Conservation (phyloP, 2,329 filamentous ascomycete species). For the Monascus ruber region DNA sequence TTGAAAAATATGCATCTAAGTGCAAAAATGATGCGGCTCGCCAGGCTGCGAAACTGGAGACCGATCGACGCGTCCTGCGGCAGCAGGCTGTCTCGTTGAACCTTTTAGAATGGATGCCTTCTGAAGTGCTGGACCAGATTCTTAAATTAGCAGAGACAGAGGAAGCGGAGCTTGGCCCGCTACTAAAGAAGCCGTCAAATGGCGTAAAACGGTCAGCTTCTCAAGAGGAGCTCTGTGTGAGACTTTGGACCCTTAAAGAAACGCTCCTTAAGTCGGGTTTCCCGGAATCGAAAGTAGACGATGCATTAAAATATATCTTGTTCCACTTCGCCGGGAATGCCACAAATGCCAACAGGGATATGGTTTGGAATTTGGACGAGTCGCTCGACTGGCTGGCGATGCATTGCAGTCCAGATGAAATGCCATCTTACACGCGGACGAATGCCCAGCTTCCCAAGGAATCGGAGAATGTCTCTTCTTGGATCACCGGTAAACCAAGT, state of each 20-base stretch:
- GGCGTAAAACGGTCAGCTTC: constrained; percentile 34
- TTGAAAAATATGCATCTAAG: constrained; percentile 74
- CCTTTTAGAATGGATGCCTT: constrained; percentile 66
- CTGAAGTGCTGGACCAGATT: constrained; percentile 66
- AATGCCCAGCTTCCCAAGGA: constrained; percentile 17
- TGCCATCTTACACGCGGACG: constrained; percentile 57
- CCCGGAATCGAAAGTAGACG: constrained; percentile 48
- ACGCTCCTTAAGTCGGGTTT: constrained; percentile 61
- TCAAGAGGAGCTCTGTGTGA: constrained; percentile 68
- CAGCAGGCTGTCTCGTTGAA: constrained; percentile 64
- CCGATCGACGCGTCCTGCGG: constrained; percentile 71
- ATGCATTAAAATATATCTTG: constrained; percentile 55
- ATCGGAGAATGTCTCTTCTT: constrained; percentile 21
- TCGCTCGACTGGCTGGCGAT: constrained; percentile 83
- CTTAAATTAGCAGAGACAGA: constrained; percentile 48
- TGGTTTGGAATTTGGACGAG: constrained; percentile 77
- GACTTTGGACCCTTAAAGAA: constrained; percentile 74
- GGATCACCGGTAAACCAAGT: constrained; percentile 23
- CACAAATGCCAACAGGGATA: constrained; percentile 45
- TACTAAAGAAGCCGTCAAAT: constrained; percentile 13
- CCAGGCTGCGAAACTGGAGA: constrained; percentile 67
- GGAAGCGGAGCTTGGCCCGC: constrained; percentile 25
- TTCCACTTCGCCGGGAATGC: constrained; percentile 54
- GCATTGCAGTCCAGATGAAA: constrained; percentile 56
- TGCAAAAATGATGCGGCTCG: constrained; percentile 67